Base-by-base conservation (phyloP, 352 stramenopile genomes). In the Globisporangium iwayamae region DNA sequence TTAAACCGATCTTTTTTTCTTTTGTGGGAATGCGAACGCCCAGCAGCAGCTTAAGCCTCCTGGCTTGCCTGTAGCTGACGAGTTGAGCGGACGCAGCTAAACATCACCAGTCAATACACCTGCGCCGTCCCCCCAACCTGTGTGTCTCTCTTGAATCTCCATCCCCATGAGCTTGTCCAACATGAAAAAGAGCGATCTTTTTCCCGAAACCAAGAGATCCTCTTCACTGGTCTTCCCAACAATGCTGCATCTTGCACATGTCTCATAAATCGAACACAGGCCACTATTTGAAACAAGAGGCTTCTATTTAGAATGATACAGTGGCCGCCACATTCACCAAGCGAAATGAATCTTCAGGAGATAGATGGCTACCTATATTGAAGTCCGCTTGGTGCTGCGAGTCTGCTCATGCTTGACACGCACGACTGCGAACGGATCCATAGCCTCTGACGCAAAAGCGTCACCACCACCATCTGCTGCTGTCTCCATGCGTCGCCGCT, bases 401-500 rank as follows among this genome's bases (percentile, higher is more conserved):
- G 14, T 39, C 16, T 32, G 38, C n/a, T 65, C 60, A 6, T 46
- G 48, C 38, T 70, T 70, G 46, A 68, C 54, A 18, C 55, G 55
- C 11, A 63, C 62, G 2, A 28, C 20, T 28, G 36, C 53, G 32
- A 43, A 61, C 30, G 43, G 14, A 22, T 57, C 36, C 10, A 46
- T 6, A 28, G 25, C 32, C 25, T 18, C 52, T n/a, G 18, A 2
- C 4, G 3, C 11, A 10, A 32, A 13, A 20, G 30, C 50, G 32
- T 6, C 14, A 14, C 30, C 45, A 4, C 3, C 20, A 30, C 3
- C 34, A 41, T 11, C 45, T 14, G 30, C 11, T n/a, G 30, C 11
- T 7, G n/a, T 6, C 52, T 56, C 52, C 1, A 66, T 70, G 25
- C 72, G 69, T 32, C 73, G 66, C 38, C 75, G 73, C 57, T 86